Evolutionary conservation across 2,329 filamentous ascomycete genomes (phyloP).

Genomic region (Fusarium albidum): DNA sequence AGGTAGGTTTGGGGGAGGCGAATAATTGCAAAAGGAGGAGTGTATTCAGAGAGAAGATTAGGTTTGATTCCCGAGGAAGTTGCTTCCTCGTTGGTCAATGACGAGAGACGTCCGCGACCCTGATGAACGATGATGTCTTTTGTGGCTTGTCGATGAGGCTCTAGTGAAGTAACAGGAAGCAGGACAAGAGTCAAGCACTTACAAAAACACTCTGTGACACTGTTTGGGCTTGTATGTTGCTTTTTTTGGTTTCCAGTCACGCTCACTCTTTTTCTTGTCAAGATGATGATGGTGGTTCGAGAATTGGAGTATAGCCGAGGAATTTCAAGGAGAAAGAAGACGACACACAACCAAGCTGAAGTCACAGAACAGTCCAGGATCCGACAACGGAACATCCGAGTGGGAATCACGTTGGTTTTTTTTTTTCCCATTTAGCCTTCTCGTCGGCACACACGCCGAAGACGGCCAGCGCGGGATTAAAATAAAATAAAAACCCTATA

Average conservation of each 20-base stretch:
- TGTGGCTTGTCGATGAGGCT: slow-evolving; percentile 29
- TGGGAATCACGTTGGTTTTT: slow-evolving; percentile 33
- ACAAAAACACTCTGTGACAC: slow-evolving; percentile 12
- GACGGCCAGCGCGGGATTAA: slow-evolving; percentile 24
- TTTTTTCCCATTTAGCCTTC: slow-evolving; percentile 35
- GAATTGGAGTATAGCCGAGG: slow-evolving; percentile 25
- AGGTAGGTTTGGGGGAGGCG: slow-evolving; percentile 1
- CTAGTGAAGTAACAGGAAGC: slow-evolving; percentile 15
- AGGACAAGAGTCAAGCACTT: slow-evolving; percentile 25
- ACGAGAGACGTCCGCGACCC: slow-evolving; percentile 24
- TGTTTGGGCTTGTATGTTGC: neutral
- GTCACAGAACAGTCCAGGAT: slow-evolving; percentile 23
- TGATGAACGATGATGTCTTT: slow-evolving; percentile 5
- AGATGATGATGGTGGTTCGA: slow-evolving; percentile 17
- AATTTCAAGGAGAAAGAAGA: slow-evolving; percentile 26
- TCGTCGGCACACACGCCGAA: slow-evolving; percentile 23
- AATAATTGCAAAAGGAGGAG: slow-evolving; percentile 2
- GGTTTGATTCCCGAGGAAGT: neutral
- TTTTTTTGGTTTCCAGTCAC: slow-evolving; percentile 2
- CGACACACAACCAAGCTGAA: too few relatives aligned
- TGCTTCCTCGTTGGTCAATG: slow-evolving; percentile 32
- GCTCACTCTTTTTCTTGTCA: slow-evolving; percentile 8
- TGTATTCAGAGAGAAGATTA: slow-evolving; percentile 2
- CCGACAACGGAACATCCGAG: slow-evolving; percentile 36
- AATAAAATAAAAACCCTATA: too few relatives aligned